These are phyloP conservation scores for Boechera stricta DNA, from an alignment of 345 rosid genomes.

Conservation along the genomic window DNA sequence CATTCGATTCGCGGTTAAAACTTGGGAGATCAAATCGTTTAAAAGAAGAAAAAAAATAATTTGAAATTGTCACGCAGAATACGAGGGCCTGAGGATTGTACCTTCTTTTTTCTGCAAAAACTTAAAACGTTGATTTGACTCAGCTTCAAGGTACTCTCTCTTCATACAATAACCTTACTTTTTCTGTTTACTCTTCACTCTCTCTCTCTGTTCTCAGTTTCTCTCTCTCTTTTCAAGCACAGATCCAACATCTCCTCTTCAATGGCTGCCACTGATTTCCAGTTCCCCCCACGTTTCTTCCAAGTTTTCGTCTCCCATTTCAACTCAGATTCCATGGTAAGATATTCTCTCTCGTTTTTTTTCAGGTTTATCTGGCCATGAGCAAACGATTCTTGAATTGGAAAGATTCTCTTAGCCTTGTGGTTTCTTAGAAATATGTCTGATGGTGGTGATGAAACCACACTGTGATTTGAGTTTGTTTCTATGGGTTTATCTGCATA, in stretches of 20 bases:
- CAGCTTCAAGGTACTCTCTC: background rate
- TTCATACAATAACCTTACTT: background rate
- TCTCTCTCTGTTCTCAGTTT: background rate
- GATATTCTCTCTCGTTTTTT: background rate
- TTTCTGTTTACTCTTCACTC: background rate
- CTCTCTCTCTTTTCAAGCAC: background rate
- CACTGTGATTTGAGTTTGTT: background rate
- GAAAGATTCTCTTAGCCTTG: background rate
- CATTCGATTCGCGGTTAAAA: background rate
- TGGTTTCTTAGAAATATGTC: background rate
- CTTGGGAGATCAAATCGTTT: background rate
- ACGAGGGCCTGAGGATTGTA: background rate
- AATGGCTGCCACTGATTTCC: background rate
- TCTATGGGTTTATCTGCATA: background rate
- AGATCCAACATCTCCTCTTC: conserved; percentile 8
- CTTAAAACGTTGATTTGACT: background rate
- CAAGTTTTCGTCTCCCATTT: conserved; percentile 6
- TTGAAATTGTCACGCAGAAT: background rate
- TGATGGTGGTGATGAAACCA: conserved; percentile 4
- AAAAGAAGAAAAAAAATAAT: background rate
- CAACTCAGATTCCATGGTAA: conserved; percentile 19
- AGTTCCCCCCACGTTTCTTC: conserved; percentile 4
- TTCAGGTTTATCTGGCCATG: background rate
- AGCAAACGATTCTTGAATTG: conserved; percentile 1
- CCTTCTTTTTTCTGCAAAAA: background rate